These are phyloP conservation scores for Colletotrichum sp. DNA, from an alignment of 2,329 filamentous ascomycete species.

Conservation along the genomic window DNA sequence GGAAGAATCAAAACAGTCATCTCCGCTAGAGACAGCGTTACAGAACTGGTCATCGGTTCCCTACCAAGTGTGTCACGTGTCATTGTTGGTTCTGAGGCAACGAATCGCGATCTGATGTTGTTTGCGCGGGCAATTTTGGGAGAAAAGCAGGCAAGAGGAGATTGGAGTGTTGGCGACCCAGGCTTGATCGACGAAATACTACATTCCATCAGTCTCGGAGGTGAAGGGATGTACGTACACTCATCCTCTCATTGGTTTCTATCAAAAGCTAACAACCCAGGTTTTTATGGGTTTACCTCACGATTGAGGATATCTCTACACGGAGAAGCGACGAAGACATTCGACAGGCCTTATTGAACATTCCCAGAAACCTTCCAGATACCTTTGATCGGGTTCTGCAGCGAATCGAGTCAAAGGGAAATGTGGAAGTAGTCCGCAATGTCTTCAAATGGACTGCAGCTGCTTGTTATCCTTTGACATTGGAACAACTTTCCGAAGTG, in stretches of 20 bases:
- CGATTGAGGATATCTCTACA: neutral
- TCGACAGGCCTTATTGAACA: neutral
- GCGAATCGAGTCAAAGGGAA: neutral
- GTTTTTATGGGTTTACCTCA: neutral
- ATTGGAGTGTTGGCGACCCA: neutral
- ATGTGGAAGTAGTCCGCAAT: neutral
- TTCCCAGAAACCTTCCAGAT: neutral
- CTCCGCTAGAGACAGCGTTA: neutral
- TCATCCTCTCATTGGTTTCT: neutral
- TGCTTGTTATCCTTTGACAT: neutral
- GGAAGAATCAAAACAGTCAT: neutral
- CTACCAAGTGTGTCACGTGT: neutral
- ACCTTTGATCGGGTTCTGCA: neutral
- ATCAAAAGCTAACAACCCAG: neutral
- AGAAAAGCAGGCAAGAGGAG: neutral
- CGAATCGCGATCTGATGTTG: neutral
- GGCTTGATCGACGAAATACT: neutral
- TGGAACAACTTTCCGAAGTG: neutral
- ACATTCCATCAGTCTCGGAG: neutral
- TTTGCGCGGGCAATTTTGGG: neutral
- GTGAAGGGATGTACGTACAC: neutral
- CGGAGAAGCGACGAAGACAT: neutral
- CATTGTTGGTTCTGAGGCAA: neutral
- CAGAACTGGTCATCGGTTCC: rapidly evolving
- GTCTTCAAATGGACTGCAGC: neutral